A percentile compares a stretch with the other conserved stretches of the same genome.
These are phyloP conservation scores for Solanum medicagineum DNA, from an alignment of 257 asterid species.

Conservation along the genomic window DNA sequence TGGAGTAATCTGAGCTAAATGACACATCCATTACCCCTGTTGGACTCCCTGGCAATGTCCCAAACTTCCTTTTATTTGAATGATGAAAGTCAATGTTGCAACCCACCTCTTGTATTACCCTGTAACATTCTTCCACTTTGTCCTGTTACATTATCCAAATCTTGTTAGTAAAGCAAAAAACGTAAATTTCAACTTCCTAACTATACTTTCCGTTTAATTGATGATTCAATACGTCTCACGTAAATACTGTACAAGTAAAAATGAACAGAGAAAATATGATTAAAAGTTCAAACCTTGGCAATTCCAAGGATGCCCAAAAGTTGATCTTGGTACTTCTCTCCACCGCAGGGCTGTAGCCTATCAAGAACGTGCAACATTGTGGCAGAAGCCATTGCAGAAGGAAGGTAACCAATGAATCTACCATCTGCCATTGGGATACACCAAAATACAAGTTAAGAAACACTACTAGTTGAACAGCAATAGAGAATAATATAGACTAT, in stretches of 20 bases:
- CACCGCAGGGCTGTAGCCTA: slow-evolving; percentile 42
- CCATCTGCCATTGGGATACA: slow-evolving; percentile 31
- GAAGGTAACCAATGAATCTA: slow-evolving; percentile 47
- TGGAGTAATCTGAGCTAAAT: slow-evolving; percentile 41
- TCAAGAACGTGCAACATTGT: slow-evolving; percentile 54
- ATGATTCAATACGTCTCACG: no score
- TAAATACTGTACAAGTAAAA: not conserved
- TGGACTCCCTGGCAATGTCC: slow-evolving; percentile 56
- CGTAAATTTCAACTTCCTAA: no score
- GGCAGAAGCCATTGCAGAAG: slow-evolving; percentile 82
- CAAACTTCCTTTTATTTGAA: slow-evolving; percentile 40
- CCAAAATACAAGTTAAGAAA: not conserved
- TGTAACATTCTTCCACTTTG: slow-evolving; percentile 50
- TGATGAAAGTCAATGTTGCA: slow-evolving; percentile 10
- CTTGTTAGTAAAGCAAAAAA: not conserved
- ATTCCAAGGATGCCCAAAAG: slow-evolving; percentile 54
- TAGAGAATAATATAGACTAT: not conserved
- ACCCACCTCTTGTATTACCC: slow-evolving; percentile 41
- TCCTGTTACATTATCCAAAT: slow-evolving; percentile 28
- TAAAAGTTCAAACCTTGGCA: slow-evolving; percentile 35
- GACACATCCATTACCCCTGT: slow-evolving; percentile 58
- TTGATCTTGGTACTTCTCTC: slow-evolving; percentile 38
- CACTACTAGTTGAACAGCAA: not conserved
- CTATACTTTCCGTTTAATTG: no score
- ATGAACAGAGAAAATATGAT: not conserved